A percentile compares a stretch with the other conserved stretches of the same genome.
These are phyloP conservation scores for Pulveroboletus sp. DNA, from an alignment of 768 basidiomycete species.

Conservation along the genomic window DNA sequence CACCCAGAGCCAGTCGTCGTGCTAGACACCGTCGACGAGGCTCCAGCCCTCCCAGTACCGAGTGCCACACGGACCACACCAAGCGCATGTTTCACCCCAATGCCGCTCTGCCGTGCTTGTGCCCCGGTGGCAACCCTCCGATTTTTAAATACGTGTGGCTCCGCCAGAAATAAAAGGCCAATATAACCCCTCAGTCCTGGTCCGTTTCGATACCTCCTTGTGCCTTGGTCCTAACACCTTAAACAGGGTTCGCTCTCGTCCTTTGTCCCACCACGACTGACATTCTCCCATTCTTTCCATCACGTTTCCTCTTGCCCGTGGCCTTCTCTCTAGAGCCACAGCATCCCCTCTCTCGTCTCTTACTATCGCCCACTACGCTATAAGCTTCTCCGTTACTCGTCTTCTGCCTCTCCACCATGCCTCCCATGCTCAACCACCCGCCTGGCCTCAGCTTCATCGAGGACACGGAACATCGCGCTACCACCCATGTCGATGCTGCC, in stretches of 20 bases:
- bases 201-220: neutral
- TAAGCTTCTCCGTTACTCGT: no score
- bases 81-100: neutral
- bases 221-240: neutral
- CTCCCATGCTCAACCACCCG: conserved; percentile 62
- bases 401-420: conserved; percentile 38
- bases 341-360: no score
- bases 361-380: no score
- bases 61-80: no score
- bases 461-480: conserved; percentile 40
- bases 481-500: conserved; percentile 63
- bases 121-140: neutral
- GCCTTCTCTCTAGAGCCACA: no score
- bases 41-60: no score
- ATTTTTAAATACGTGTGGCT: conserved; percentile 16
- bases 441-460: conserved; percentile 62
- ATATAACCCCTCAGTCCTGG: conserved; percentile 19
- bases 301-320: no score
- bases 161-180: conserved; percentile 9
- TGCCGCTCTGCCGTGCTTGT: neutral
- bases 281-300: no score
- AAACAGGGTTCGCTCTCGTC: neutral
- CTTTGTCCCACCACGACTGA: no score
- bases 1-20: neutral
- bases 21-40: neutral